These are phyloP conservation scores for Chaetothyriales sp. DNA, from an alignment of 2,329 filamentous ascomycete species.

Conservation along the genomic window DNA sequence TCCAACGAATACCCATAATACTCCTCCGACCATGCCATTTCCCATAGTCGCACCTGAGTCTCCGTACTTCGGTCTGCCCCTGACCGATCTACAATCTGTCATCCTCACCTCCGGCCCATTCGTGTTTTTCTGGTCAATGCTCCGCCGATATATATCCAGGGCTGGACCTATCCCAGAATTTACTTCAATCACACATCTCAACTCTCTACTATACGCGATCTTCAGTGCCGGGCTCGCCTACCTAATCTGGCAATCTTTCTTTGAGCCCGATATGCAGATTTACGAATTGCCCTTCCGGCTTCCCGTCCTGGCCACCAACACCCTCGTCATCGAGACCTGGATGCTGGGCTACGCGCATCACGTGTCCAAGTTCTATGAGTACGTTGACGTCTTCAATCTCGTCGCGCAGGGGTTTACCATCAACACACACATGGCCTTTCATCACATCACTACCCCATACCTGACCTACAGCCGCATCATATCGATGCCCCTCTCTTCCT, in stretches of 20 bases:
- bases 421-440: conserved; percentile 21
- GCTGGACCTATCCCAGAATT: conserved; percentile 7
- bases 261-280: conserved; percentile 1
- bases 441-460: conserved; percentile 23
- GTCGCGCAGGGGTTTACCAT: conserved; percentile 18
- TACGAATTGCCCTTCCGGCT: neutral
- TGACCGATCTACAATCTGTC: conserved; percentile 10
- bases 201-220: conserved; percentile 12
- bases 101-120: conserved; percentile 10
- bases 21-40: neutral
- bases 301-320: too few relatives aligned
- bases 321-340: neutral
- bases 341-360: conserved; percentile 18
- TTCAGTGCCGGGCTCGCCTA: conserved; percentile 9
- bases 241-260: conserved; percentile 5
- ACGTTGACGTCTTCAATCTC: conserved; percentile 22
- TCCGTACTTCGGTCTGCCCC: neutral
- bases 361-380: conserved; percentile 23
- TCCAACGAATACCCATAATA: neutral
- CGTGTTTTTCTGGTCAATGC: conserved; percentile 8
- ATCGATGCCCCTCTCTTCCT: conserved; percentile 5
- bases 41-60: neutral
- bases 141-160: conserved; percentile 9
- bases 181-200: conserved; percentile 6
- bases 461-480: conserved; percentile 19